Evolutionary conservation across 73 alveolate species (phyloP), one percentile per base, ranked within the genome.

Genomic region (Breviolum minutum): DNA sequence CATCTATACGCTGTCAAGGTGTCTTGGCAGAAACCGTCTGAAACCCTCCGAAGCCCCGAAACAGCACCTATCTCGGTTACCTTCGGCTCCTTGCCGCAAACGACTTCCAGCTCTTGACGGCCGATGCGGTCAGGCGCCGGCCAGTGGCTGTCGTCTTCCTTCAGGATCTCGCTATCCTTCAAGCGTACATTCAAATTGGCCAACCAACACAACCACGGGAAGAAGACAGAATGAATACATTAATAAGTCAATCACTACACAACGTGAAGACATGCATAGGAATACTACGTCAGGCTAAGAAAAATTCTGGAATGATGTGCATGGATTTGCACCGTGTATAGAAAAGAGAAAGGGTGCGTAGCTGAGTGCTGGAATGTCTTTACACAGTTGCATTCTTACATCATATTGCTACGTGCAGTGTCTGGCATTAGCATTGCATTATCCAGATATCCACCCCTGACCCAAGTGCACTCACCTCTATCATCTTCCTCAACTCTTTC

Each of bases 41-140:
- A 40, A 40, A 40, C 54, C 54, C 54, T 40, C 54, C 54, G 54
- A 40, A 40, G 54, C 54, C 54, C 54, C 54, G 54, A 40, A 40
- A 40, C 54, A 66, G 74, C 1, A 66, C 22, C 22, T 66, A 0
- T 13, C 2, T 13, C 74, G 74, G 22, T 71, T 30, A n/a, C n/a
- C n/a, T n/a, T n/a, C n/a, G n/a, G 32, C 63, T n/a, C 86, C 79
- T 99, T 99, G 24, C 99, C 99, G 19, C 99, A 69, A n/a, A 95
- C 97, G 64, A 99, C 99, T 99, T 99, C 99, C 74, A 99, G 99
- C 98, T 99, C 99, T 95, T 99, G 99, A 82, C 99, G 99, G 63
- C 99, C 99, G 62, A 99, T 94, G 79, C 99, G 99, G 95, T 99
- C 99, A 4, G 99, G 99, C 29, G 99, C 99, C n/a, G 99, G 99